These are phyloP conservation scores for Suillus brevipes DNA, from an alignment of 768 basidiomycete genomes.

Conservation along the genomic window DNA sequence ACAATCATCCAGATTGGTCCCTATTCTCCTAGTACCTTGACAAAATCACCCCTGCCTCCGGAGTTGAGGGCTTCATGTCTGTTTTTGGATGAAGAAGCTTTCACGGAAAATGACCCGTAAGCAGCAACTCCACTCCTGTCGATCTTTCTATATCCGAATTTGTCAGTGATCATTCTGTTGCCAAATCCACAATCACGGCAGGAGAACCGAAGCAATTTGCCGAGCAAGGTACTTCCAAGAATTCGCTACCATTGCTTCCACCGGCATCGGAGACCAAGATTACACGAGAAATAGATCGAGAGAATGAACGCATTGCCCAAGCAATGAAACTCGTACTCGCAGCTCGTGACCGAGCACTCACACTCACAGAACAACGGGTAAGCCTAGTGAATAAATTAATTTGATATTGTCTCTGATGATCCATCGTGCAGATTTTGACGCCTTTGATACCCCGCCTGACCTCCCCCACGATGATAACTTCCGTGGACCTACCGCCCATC, in stretches of 20 bases:
- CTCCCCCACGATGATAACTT: constrained; percentile 56
- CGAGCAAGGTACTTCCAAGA: constrained; percentile 9
- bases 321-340: constrained; percentile 68
- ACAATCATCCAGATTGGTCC: constrained; percentile 65
- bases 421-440: constrained; percentile 44
- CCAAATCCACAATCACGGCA: constrained; percentile 12
- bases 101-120: constrained; percentile 48
- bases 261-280: constrained; percentile 23
- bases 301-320: constrained; percentile 57
- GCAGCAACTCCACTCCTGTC: constrained; percentile 17
- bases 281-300: constrained; percentile 52
- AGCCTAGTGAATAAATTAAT: neutral
- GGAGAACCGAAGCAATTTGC: constrained; percentile 8
- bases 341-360: constrained; percentile 71
- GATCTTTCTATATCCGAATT: constrained; percentile 19
- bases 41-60: constrained; percentile 72
- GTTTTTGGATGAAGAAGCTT: constrained; percentile 63
- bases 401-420: neutral
- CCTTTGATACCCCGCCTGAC: constrained; percentile 48
- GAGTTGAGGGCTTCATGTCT: constrained; percentile 74
- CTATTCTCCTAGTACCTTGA: constrained; percentile 74
- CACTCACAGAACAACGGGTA: constrained; percentile 75
- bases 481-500: constrained; percentile 65
- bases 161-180: constrained; percentile 17
- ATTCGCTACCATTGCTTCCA: constrained; percentile 2